phyloP scores from a whole-genome alignment of 208 protist genomes.

The Acanthamoeba royreba region DNA sequence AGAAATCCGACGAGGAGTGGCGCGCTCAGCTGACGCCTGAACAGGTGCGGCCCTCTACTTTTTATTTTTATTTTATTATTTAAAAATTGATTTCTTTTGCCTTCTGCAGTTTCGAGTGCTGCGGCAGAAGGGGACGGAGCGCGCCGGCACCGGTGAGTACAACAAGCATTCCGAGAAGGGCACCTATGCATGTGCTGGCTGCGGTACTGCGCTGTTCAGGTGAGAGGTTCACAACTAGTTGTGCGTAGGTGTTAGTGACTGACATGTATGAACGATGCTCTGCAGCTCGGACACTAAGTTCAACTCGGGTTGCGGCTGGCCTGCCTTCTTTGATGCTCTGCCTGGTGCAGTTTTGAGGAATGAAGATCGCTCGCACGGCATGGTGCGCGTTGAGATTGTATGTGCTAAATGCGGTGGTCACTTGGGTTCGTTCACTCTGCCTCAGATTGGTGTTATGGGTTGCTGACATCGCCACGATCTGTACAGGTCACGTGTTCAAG shows the following conservation, averaged over 20 bases:
- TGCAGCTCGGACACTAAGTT: slow-evolving; percentile 62
- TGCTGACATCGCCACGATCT: neutral
- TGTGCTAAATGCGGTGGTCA: slow-evolving; percentile 72
- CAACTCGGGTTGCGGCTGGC: slow-evolving; percentile 73
- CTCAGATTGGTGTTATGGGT: neutral
- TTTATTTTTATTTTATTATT: neutral
- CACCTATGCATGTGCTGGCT: slow-evolving; percentile 61
- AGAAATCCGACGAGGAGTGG: slow-evolving; percentile 56
- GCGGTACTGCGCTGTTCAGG: slow-evolving; percentile 60
- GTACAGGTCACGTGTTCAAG: slow-evolving; percentile 51
- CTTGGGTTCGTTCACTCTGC: slow-evolving; percentile 59
- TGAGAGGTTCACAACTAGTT: neutral
- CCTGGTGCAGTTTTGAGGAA: slow-evolving; percentile 37
- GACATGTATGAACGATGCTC: no score
- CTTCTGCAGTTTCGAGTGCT: slow-evolving; percentile 56
- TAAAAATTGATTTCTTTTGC: neutral
- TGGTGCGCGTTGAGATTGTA: slow-evolving; percentile 65
- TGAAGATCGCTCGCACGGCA: slow-evolving; percentile 48
- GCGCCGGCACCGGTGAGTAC: slow-evolving; percentile 59
- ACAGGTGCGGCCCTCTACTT: neutral
- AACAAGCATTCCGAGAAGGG: slow-evolving; percentile 58
- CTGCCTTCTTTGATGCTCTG: slow-evolving; percentile 65
- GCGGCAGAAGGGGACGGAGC: slow-evolving; percentile 66
- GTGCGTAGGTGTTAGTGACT: neutral
- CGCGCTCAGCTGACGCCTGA: slow-evolving; percentile 46